Evolutionary conservation across 148 eudicot genomes (phyloP).

Genomic region (Fagopyrum homotropicum): DNA sequence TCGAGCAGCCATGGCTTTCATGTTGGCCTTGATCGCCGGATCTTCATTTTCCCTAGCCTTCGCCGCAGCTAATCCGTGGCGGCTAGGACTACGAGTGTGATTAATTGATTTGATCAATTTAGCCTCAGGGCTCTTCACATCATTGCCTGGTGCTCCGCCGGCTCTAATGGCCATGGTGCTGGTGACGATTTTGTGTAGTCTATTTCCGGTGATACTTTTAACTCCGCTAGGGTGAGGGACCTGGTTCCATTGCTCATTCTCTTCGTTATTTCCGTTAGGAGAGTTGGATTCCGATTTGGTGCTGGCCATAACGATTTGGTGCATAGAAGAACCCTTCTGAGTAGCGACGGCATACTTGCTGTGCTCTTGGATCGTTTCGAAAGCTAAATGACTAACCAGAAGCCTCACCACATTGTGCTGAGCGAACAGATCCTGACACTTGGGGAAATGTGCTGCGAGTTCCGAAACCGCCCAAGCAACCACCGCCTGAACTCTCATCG

Average conservation of each 20-base stretch:
- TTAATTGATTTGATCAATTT: neutral
- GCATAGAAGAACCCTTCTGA: conserved; percentile 18
- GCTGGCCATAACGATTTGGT: conserved; percentile 54
- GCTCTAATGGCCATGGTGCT: conserved; percentile 17
- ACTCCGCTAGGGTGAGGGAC: conserved; percentile 46
- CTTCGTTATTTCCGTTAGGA: conserved; percentile 26
- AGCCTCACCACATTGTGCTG: conserved; percentile 69
- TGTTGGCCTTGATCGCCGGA: conserved; percentile 53
- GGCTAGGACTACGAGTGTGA: conserved; percentile 7
- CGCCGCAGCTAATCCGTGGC: conserved; percentile 26
- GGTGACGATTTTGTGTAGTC: conserved; percentile 47
- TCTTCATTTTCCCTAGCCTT: conserved; percentile 65
- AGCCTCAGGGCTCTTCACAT: neutral
- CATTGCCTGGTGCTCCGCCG: neutral
- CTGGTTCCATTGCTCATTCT: conserved; percentile 24
- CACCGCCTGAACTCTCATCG: conserved; percentile 80
- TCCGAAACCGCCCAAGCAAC: conserved; percentile 96
- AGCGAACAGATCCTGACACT: conserved; percentile 70
- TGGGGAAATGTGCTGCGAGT: conserved; percentile 48
- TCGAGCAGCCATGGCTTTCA: conserved; percentile 89
- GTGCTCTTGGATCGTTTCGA: conserved; percentile 83
- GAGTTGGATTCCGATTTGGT: conserved; percentile 10
- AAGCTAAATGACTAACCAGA: conserved; percentile 75
- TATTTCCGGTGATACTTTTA: conserved; percentile 23
- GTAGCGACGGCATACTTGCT: conserved; percentile 56